These are phyloP conservation scores for Globisporangium megalacanthum DNA, from an alignment of 352 stramenopile species.

Conservation along the genomic window DNA sequence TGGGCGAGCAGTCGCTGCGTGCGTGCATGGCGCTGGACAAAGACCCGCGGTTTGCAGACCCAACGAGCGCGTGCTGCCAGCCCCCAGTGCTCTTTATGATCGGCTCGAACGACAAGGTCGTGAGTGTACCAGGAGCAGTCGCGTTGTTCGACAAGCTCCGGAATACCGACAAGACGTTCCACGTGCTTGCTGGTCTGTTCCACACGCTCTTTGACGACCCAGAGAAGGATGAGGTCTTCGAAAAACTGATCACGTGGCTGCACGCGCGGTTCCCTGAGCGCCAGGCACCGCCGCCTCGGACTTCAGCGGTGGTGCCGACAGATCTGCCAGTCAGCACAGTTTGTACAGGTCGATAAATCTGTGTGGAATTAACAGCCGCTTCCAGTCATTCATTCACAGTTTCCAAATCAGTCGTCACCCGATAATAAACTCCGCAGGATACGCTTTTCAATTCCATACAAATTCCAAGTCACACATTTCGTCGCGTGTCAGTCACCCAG, in stretches of 20 bases:
- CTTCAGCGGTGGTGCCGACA: too few species aligned
- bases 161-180: conserved; percentile 29
- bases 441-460: too few species aligned
- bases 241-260: neutral
- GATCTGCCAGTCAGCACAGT: too few species aligned
- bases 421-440: too few species aligned
- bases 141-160: conserved; percentile 24
- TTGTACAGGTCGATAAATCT: too few species aligned
- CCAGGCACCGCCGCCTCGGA: too few species aligned
- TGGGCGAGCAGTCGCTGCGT: conserved; percentile 23
- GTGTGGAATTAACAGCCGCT: too few species aligned
- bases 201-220: conserved; percentile 35
- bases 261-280: neutral
- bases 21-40: conserved; percentile 16
- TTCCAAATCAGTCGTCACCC: too few species aligned
- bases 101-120: conserved; percentile 23
- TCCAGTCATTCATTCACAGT: too few species aligned
- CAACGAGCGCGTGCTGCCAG: conserved; percentile 14
- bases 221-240: conserved; percentile 8
- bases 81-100: conserved; percentile 25
- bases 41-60: conserved; percentile 5
- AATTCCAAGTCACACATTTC: too few species aligned
- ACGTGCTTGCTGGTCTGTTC: conserved; percentile 23
- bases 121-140: conserved; percentile 14
- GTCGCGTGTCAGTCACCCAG: too few species aligned